Percentiles rank a stretch among this genome's conserved stretches.
Conservation (phyloP, 345 rosid genomes). For the Excoecaria cochinchinensis region DNA sequence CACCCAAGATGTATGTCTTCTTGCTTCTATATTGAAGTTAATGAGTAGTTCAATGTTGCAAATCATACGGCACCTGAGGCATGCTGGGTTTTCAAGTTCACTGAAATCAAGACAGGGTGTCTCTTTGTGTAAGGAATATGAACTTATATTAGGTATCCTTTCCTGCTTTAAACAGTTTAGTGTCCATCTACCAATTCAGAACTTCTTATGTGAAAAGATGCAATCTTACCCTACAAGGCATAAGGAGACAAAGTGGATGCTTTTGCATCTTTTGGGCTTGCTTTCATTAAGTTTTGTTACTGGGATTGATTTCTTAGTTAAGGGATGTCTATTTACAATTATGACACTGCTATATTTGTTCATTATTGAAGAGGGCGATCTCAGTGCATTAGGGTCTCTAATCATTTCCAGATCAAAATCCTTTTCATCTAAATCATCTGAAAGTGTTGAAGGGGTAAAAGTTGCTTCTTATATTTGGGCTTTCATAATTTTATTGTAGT, state of each 20-base stretch:
- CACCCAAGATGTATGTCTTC: conserved; percentile 58
- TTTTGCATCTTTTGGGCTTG: conserved; percentile 70
- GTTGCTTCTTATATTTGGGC: conserved; percentile 1
- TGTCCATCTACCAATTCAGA: conserved; percentile 49
- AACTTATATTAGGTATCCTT: conserved; percentile 39
- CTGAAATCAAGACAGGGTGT: conserved; percentile 31
- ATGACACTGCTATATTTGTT: conserved; percentile 52
- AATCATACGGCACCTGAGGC: conserved; percentile 39
- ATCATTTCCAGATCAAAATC: neutral
- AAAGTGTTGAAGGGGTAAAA: conserved; percentile 18
- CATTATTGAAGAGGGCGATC: conserved; percentile 58
- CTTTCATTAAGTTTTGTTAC: conserved; percentile 54
- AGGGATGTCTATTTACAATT: conserved; percentile 55
- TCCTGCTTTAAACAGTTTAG: conserved; percentile 48
- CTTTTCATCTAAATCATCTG: conserved; percentile 11
- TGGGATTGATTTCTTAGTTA: conserved; percentile 56
- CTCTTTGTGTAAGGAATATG: conserved; percentile 38
- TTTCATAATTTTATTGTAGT: neutral
- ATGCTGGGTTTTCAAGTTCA: conserved; percentile 25
- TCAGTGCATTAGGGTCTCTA: conserved; percentile 34
- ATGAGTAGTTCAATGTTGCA: conserved; percentile 66
- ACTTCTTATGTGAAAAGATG: conserved; percentile 39
- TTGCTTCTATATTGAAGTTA: conserved; percentile 72
- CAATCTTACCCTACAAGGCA: conserved; percentile 40
- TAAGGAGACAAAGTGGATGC: conserved; percentile 62